These are phyloP conservation scores for Hygrophoropsis aurantiaca DNA, from an alignment of 768 basidiomycete species.

Conservation along the genomic window DNA sequence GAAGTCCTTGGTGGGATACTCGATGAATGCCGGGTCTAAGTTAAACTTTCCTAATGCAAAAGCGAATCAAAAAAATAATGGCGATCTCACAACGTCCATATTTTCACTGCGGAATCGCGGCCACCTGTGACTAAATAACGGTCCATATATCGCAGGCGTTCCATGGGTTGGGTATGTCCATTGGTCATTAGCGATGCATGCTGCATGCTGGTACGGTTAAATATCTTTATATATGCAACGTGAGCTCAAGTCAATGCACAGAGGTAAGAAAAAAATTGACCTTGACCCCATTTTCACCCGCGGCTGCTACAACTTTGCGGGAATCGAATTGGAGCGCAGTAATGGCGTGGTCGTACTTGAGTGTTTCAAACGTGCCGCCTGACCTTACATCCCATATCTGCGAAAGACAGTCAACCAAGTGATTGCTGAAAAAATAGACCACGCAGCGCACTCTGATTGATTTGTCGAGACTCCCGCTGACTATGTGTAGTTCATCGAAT, in stretches of 20 bases:
- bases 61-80: no score
- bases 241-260: conserved; percentile 1
- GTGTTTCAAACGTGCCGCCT: conserved; percentile 83
- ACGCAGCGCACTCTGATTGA: conserved; percentile 69
- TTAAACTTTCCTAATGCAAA: no score
- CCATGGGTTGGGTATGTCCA: conserved; percentile 90
- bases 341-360: conserved; percentile 88
- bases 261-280: conserved; percentile 39
- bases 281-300: conserved; percentile 92
- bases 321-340: conserved; percentile 94
- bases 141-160: conserved; percentile 93
- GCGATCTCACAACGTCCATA: conserved; percentile 79
- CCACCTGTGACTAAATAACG: conserved; percentile 91
- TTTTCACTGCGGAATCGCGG: conserved; percentile 81
- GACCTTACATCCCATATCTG: conserved; percentile 97
- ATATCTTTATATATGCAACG: conserved; percentile 55
- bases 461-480: conserved; percentile 92
- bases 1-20: not conserved
- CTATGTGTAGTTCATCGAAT: conserved; percentile 94
- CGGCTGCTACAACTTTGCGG: conserved; percentile 87
- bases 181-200: conserved; percentile 83
- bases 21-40: no score
- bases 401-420: conserved; percentile 4
- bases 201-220: conserved; percentile 92
- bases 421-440: not conserved